Evolutionary conservation across 257 asterid species (phyloP).

Genomic region (Salvia rosmarinus): DNA sequence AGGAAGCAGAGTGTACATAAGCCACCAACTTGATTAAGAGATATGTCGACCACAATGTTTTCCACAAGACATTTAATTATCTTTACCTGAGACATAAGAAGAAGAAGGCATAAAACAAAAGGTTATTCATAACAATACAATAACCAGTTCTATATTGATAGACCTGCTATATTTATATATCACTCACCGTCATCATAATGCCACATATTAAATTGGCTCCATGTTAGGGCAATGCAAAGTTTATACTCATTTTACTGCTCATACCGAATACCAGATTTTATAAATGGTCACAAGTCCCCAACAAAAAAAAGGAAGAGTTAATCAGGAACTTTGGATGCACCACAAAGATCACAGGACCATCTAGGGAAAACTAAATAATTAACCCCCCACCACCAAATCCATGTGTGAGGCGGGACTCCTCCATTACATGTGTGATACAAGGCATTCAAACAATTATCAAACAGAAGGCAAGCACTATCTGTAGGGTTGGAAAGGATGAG

Average conservation of each 20-base stretch:
- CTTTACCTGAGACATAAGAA: conserved; percentile 62
- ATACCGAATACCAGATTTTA: conserved; percentile 15
- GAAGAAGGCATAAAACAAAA: conserved; percentile 26
- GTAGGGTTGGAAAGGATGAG: neutral
- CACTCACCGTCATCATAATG: conserved; percentile 14
- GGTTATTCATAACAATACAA: conserved; percentile 5
- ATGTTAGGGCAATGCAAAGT: neutral
- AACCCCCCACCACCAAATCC: neutral
- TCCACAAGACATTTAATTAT: conserved; percentile 89
- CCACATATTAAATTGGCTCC: conserved; percentile 12
- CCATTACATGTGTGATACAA: too few species aligned
- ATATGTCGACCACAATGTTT: conserved; percentile 91
- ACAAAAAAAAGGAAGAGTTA: neutral
- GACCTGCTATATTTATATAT: neutral
- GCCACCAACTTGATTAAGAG: conserved; percentile 95
- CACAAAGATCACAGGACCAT: neutral
- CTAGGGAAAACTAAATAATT: conserved; percentile 6
- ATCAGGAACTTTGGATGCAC: conserved; percentile 1
- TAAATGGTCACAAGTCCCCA: conserved; percentile 12
- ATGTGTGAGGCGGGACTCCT: too few species aligned
- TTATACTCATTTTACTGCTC: conserved; percentile 27
- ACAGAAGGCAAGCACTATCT: neutral
- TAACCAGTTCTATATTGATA: conserved; percentile 22
- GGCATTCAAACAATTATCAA: neutral
- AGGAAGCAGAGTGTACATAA: conserved; percentile 91